Evolutionary conservation across 176 grass and related monocot genomes (phyloP), one percentile per base, ranked within the genome.

Genomic region (Leersia perrieri): DNA sequence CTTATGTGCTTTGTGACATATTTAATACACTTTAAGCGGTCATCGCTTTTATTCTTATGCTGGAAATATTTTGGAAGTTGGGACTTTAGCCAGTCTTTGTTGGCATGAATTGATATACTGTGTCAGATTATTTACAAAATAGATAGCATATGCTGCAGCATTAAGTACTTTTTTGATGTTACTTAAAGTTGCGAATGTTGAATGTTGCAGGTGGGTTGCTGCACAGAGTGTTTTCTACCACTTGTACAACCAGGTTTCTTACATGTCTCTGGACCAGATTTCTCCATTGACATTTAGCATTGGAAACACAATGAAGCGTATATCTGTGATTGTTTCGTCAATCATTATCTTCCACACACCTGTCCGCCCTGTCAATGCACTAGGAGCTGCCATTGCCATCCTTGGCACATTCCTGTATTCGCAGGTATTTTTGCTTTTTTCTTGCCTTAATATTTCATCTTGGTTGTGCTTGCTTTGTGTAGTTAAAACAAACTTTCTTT

Each of bases 271-370:
- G 29, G 91, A 97, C 1, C 47, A 97, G 76, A 97, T 97, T 68
- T 97, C 89, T 60, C 94, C 94, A 33, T 84, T 97, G 89, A 97
- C 92, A 0, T 97, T 97, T 75, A 97, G 94, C 76, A 47, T 97
- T 32, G 94, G 94, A 13, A 97, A 97, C 31, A 97, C 94, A 5
- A 91, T 97, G 94, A 97, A 97, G 92, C 94, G 94, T 25, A 97
- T 97, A 73, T 92, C 89, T 25, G 94, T 97, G 30, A 97, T 97
- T 62, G 88, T 97, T 77, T 97, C 94, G 0, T 97, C 94, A 60
- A 97, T 97, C 29, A 92, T 97, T 47, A 92, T 97, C 68, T 97
- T 97, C 87, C 89, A 88, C 51, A 97, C 92, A 60, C 94, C 92
- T 70, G 87, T 97, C 63, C 92, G 82, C 28, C 87, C 94, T 31